Base-by-base conservation (phyloP, 345 rosid species). In the Pseudoturritis turrita region DNA sequence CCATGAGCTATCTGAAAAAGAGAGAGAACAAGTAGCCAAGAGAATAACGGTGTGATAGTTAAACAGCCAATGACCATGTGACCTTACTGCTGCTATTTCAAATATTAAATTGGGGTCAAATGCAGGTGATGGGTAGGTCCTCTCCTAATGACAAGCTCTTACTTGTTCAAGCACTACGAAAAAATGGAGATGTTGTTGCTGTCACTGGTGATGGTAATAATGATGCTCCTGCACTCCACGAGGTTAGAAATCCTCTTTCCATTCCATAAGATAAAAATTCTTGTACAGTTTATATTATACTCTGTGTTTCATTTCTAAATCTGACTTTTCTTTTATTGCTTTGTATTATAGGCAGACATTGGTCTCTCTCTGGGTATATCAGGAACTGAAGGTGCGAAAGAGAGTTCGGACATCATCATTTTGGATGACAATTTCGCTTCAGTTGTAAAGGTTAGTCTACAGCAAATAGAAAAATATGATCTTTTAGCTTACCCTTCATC, bases 141-240 rank as follows among this genome's bases (percentile, higher is more conserved):
- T 81, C 97, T 72, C 96, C 97, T 44, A 88, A 63, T 78, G 95
- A 89, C 87, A 95, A 95, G 85, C 96, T 91, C 71, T 85, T 95
- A 68, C 94, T 95, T 70, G 99, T 95, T 68, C 96, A 95, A 88
- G 98, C 99, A 17, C 78, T 95, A 41, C 85, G 94, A 52, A 95
- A 86, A 77, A 80, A 82, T 65, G 97, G 98, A 56, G 94, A 91
- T 72, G 99, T 95, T 77, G 99, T 95, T 60, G 99, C 98, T 59
- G 99, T 95, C 65, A 95, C 98, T 56, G 99, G 99, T 73, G 99
- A 95, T 82, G 99, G 97, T 57, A 95, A 98, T 45, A 95, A 95
- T 81, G 99, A 95, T 80, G 99, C 99, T 79, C 98, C 99, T 68
- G 98, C 99, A 51, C 94, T 95, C 67, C 96, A 91, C 52, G 99